phyloP scores from a whole-genome alignment of 805 yeast genomes.

The Wickerhamomyces hampshirensis region DNA sequence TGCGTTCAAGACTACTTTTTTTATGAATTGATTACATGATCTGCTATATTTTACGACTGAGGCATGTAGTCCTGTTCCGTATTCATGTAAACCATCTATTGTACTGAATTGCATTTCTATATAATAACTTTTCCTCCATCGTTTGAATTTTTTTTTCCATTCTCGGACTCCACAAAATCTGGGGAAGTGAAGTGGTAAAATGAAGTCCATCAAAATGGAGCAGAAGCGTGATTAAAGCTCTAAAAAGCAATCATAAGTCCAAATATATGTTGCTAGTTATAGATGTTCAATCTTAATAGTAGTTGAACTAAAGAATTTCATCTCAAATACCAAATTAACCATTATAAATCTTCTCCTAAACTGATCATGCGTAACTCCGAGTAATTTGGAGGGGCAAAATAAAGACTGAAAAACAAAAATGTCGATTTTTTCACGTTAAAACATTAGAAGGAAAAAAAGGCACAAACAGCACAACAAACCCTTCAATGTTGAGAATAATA shows the following conservation, averaged over 20 bases:
- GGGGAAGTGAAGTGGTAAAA: no score
- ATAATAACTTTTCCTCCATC: background rate
- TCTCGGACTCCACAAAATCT: background rate
- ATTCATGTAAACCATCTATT: background rate
- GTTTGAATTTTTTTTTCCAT: background rate
- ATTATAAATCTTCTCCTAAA: background rate
- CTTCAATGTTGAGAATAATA: constrained; percentile 1
- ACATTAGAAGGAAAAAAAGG: no score
- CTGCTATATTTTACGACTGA: background rate
- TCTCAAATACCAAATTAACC: constrained; percentile 15
- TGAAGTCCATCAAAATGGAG: no score
- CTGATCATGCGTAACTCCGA: background rate
- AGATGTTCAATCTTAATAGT: no score
- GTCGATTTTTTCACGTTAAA: no score
- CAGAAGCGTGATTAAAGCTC: no score
- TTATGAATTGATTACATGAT: background rate
- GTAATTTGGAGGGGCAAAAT: background rate
- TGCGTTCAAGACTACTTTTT: background rate
- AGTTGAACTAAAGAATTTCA: constrained; percentile 12
- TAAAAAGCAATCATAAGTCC: no score
- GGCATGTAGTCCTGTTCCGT: background rate
- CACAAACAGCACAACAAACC: no score
- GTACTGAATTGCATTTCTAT: background rate
- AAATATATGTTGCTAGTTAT: no score
- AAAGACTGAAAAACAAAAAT: no score